Evolutionary conservation across 1,139 yeast genomes (phyloP).

Genomic region (Pichia sp.): DNA sequence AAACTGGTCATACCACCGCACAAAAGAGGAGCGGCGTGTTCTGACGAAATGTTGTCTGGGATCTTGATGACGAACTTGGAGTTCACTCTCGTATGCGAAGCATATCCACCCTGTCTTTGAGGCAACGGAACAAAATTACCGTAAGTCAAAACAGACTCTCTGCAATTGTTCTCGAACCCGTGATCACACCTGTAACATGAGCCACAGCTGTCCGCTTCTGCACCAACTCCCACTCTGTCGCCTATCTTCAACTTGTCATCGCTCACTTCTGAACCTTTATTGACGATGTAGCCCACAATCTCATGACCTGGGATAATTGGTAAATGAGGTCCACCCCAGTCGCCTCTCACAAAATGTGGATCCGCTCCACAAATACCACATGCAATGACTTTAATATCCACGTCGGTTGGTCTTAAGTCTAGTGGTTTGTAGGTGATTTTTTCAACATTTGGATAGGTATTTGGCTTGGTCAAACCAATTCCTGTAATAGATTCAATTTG

Average conservation of each 20-base stretch:
- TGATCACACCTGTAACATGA: constrained; percentile 43
- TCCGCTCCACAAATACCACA: constrained; percentile 64
- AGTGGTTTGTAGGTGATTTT: constrained; percentile 36
- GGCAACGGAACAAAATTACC: constrained; percentile 35
- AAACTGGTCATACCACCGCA: constrained; percentile 62
- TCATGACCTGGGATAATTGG: constrained; percentile 42
- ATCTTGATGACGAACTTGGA: constrained; percentile 48
- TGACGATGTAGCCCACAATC: constrained; percentile 40
- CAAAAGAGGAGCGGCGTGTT: constrained; percentile 53
- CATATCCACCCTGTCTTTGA: constrained; percentile 53
- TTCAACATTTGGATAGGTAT: constrained; percentile 28
- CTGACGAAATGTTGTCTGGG: constrained; percentile 46
- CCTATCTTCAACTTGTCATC: constrained; percentile 43
- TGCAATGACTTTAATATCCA: constrained; percentile 41
- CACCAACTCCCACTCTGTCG: constrained; percentile 60
- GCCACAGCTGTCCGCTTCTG: constrained; percentile 45
- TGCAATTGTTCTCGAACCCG: constrained; percentile 47
- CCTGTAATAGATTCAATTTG: constrained; percentile 24
- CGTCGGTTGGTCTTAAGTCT: constrained; percentile 47
- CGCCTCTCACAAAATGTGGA: constrained; percentile 36
- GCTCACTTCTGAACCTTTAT: constrained; percentile 36
- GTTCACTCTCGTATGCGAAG: constrained; percentile 49
- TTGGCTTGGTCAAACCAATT: constrained; percentile 36
- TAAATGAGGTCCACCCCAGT: constrained; percentile 33
- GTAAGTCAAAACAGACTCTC: constrained; percentile 38